Base-by-base conservation (phyloP, 371 early-diverging fungal genomes). In the Encephalitozoon hellem region DNA sequence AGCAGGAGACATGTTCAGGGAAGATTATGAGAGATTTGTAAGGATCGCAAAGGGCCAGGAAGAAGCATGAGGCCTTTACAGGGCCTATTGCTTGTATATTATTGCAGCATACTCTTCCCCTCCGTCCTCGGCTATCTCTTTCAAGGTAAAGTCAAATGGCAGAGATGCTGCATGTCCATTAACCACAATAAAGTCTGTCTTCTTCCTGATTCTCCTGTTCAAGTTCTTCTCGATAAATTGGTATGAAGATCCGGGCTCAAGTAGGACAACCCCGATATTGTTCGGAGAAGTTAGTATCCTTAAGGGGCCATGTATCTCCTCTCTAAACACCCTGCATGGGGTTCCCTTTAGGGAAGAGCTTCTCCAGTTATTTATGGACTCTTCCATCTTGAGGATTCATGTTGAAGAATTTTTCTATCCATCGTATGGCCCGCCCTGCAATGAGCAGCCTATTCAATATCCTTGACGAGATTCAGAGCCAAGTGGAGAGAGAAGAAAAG, bases 1-100 rank as follows among this genome's bases (percentile, higher is more conserved):
- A 45, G 85, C 81, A 43, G 80, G 77, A 39, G 72, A 78, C 34
- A 15, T 83, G 11, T 32, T 83, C n/a, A 26, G 55, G n/a, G 6
- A 49, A 5, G 67, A 83, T 45, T 75, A 72, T 53, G 67, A 75
- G 11, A 52, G 64, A 34, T 83, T 80, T 77, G 64, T 71, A 54
- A 74, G 51, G 32, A 69, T 26, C 38, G 80, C 68, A 43, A 72
- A 41, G 26, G 25, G 52, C 59, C 63, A 55, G 2, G 66, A 63
- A 54, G 11, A 32, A 39, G 9, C 5, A 5, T 52, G 39, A 11
- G 38, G 5, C 23, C 5, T 25, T 18, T 8, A 59, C 2, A 71
- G 23, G 5, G 41, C 39, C 30, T 32, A 41, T 32, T 11, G 11
- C 25, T 43, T 42, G n/a, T 67, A 28, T 26, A 43, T 67, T 28